Evolutionary conservation across 139 green algal species (phyloP).

Genomic region (Chlorella sp.): DNA sequence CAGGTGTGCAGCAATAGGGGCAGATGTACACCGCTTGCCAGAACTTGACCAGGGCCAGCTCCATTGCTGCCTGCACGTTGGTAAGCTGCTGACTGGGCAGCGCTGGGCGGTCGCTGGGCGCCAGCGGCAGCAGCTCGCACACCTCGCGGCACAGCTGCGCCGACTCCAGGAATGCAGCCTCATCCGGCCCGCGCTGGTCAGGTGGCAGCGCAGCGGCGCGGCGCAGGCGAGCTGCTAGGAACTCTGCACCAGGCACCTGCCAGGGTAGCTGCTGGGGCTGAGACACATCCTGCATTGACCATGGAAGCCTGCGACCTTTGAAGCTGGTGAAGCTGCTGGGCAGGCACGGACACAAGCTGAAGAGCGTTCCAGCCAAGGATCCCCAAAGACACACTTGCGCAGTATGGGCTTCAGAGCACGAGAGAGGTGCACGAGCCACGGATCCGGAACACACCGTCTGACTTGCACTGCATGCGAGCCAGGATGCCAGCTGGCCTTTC

Average conservation of each 20-base stretch:
- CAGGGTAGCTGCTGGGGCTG: neutral
- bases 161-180: neutral
- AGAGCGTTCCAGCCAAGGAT: no score
- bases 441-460: no score
- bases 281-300: neutral
- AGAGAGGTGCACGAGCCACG: no score
- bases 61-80: neutral
- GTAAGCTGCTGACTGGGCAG: neutral
- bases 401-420: no score
- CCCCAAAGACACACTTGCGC: no score
- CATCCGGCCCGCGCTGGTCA: neutral
- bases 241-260: neutral
- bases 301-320: no score
- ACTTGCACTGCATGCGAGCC: no score
- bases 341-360: no score
- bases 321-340: no score
- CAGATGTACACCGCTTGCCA: neutral
- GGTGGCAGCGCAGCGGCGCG: neutral
- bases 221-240: neutral
- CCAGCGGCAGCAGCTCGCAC: neutral
- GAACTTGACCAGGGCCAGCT: neutral
- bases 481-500: no score
- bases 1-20: neutral
- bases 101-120: neutral
- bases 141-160: neutral